Evolutionary conservation across 2,329 filamentous ascomycete species (phyloP), one percentile per base, ranked within the genome.

Genomic region (Cladosporium austrohemisphaericum): DNA sequence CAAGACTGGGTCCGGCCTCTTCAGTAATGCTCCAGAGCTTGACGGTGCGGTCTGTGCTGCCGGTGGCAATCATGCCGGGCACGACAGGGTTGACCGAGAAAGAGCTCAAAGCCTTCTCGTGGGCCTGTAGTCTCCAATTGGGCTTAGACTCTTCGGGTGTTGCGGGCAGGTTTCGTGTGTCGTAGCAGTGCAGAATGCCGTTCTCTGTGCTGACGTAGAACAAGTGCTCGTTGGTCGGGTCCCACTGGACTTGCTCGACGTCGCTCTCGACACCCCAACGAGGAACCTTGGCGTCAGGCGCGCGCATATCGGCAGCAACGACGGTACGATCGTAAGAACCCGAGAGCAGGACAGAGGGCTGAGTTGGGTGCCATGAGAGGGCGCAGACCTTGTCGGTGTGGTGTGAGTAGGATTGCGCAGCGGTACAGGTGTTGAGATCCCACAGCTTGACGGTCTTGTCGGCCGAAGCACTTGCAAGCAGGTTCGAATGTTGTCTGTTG

Each of bases 321-420:
- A 95, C 79, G 3, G 91, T 97, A 56, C 90, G 84, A 69, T 98
- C 93, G 72, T 97, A 98, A 65, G 88, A 94, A 53, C 93, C 93
- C 62, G 86, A 95, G 52, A 98, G 78, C 19, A 98, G 78, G 16
- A 95, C 83, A 0, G 93, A 96, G 2, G 91, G 83, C 68, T 96
- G 88, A 35, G 78, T 80, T 0, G 87, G 80, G 74, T 97, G 89
- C 93, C 94, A 98, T 57, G 92, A 86, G 50, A 98, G 74, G 18
- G 92, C 89, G 78, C 91, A 98, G 57, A 97, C 91, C 74, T 98
- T 98, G 77, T 96, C 93, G 28, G 88, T 95, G 73, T 98, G 93
- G 71, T 95, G 88, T 13, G 81, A 79, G 76, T 98, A 98, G 36
- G 91, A 96, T 73, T 96, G 93, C 61, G 93, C 93, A 70, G 90